phyloP scores from a whole-genome alignment of 2,329 filamentous ascomycete genomes.

The Diplodia intermedia region DNA sequence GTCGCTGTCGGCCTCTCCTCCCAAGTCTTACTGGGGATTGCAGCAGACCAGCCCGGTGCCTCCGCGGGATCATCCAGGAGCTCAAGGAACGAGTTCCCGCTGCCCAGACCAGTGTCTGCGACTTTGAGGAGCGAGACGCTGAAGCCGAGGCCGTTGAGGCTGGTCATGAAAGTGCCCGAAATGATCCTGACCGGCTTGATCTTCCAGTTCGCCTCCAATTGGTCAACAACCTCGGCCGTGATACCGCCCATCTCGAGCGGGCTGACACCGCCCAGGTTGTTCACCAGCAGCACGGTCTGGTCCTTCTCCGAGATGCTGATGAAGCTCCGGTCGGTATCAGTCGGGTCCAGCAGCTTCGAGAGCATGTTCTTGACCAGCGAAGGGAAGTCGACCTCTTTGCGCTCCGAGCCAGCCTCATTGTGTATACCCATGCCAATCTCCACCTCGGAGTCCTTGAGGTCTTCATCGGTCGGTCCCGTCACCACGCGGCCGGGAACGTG shows the following conservation, averaged over 20 bases:
- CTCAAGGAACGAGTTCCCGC: slow-evolving; percentile 68
- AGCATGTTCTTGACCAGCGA: slow-evolving; percentile 66
- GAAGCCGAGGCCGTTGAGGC: slow-evolving; percentile 74
- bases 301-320: slow-evolving; percentile 66
- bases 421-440: slow-evolving; percentile 79
- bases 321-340: slow-evolving; percentile 74
- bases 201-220: slow-evolving; percentile 64
- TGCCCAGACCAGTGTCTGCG: slow-evolving; percentile 64
- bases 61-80: slow-evolving; percentile 72
- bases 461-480: slow-evolving; percentile 61
- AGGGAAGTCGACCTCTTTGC: slow-evolving; percentile 51
- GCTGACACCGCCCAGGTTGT: slow-evolving; percentile 78
- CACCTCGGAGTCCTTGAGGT: slow-evolving; percentile 65
- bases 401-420: slow-evolving; percentile 50
- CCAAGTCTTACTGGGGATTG: slow-evolving; percentile 67
- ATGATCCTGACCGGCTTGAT: slow-evolving; percentile 69
- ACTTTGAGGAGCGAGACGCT: slow-evolving; percentile 71
- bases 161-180: slow-evolving; percentile 74
- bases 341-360: slow-evolving; percentile 61
- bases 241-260: slow-evolving; percentile 76
- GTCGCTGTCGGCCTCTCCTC: slow-evolving; percentile 54
- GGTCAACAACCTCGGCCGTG: slow-evolving; percentile 69
- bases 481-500: slow-evolving; percentile 81
- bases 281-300: slow-evolving; percentile 72
- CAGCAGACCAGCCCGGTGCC: slow-evolving; percentile 70